Conservation (phyloP, 2,329 filamentous ascomycete genomes). For the Fusarium pininemorale region DNA sequence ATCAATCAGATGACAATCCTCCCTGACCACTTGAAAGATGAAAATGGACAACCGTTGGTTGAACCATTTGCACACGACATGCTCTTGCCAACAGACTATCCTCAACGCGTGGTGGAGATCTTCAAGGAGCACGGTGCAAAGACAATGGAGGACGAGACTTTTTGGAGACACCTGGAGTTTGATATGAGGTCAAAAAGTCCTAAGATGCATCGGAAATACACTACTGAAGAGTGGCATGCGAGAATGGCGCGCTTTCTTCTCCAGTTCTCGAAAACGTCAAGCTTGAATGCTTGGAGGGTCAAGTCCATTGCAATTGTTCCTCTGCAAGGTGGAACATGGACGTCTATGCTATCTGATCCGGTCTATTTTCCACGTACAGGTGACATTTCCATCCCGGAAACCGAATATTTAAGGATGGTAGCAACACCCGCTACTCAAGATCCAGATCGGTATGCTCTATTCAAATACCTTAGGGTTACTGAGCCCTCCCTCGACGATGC, state of each 20-base stretch:
- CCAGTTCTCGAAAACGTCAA: rapidly evolving
- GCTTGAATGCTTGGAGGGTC: background rate
- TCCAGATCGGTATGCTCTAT: background rate
- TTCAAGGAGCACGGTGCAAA: background rate
- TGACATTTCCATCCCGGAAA: background rate
- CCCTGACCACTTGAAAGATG: background rate
- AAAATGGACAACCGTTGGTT: background rate
- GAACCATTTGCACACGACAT: rapidly evolving
- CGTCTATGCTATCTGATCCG: background rate
- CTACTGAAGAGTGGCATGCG: background rate
- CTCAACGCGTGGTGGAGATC: background rate
- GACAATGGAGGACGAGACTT: rapidly evolving
- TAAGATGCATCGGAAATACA: background rate
- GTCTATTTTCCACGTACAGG: background rate
- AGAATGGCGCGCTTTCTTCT: background rate
- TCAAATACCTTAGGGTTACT: background rate
- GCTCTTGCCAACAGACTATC: background rate
- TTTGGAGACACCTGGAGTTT: rapidly evolving
- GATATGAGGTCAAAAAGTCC: rapidly evolving
- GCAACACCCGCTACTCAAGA: background rate
- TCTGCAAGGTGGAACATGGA: background rate
- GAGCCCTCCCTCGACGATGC: rapidly evolving
- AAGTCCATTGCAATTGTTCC: background rate
- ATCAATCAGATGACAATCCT: background rate
- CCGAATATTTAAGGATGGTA: rapidly evolving